phyloP scores from a whole-genome alignment of 345 rosid genomes.

The Firmiana major region DNA sequence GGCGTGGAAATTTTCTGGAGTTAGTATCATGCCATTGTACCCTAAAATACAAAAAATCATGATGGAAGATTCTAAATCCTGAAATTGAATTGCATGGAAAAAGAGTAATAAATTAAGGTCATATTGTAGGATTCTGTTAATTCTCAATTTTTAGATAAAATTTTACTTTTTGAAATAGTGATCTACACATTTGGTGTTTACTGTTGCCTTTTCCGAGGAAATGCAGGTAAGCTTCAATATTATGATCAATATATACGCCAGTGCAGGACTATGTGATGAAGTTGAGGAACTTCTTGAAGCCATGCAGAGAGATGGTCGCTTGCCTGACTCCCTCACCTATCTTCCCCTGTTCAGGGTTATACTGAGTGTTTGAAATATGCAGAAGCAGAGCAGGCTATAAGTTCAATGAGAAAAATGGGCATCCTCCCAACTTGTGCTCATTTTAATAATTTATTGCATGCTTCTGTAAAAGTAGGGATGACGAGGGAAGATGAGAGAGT shows the following conservation, averaged over 20 bases:
- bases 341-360: too few species aligned
- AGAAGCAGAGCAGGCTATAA: conserved; percentile 60
- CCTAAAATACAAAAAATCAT: not conserved
- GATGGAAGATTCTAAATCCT: not conserved
- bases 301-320: too few species aligned
- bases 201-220: conserved; percentile 10
- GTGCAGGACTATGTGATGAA: too few species aligned
- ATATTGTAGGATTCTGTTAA: not conserved
- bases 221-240: conserved; percentile 76
- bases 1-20: not conserved
- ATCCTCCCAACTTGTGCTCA: conserved; percentile 47
- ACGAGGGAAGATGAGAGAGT: conserved; percentile 57
- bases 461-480: conserved; percentile 52
- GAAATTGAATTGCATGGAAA: not conserved
- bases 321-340: too few species aligned
- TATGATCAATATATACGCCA: too few species aligned
- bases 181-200: conserved; percentile 6
- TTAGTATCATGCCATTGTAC: not conserved
- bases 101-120: not conserved
- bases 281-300: too few species aligned
- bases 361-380: conserved; percentile 37
- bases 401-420: conserved; percentile 47
- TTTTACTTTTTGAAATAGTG: not conserved
- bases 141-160: too few species aligned
- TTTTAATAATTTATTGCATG: conserved; percentile 49